Base-by-base conservation (phyloP, 139 green algal species). In the Pseudopediastrum boryanum region DNA sequence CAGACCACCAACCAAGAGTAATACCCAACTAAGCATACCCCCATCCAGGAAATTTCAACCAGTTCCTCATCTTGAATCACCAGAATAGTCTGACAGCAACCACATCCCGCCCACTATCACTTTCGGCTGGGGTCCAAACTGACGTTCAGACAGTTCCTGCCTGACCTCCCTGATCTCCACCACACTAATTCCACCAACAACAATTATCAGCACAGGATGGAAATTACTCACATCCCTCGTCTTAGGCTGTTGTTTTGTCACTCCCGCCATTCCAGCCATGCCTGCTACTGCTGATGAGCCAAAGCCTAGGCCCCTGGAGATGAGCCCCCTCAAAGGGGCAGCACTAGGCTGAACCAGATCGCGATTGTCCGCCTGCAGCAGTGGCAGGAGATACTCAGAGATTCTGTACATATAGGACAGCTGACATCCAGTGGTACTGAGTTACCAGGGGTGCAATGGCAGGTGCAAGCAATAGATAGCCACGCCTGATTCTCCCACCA, bases 141-240 rank as follows among this genome's bases (percentile, higher is more conserved):
- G 62, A 43, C 87, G 74, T 38, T 75, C 61, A 10, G 81, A 74
- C 29, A 87, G 31, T 63, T 85, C 81, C 48, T 70, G 54, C 23
- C 79, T 72, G 27, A 90, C 72, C 67, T 84, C 84, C 6, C 87
- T 59, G 8, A 89, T 23, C 56, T 91, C 87, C 21, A 69, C 71
- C 19, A 74, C 13, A 41, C 85, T 86, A 48, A 91, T 77, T 43
- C 90, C 90, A 2, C 90, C 90, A 64, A 94, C 77, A 31, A 94
- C 85, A 84, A 94, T 94, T 27, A 94, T 29, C 21, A 94, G 41
- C 25, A 94, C 72, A 2, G 71, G 58, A 23, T 48, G 43, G 61
- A 78, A 87, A 27, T 94, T 85, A 29, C 50, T 73, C 44, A 71
- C n/a, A n/a, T n/a, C n/a, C n/a, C n/a, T n/a, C n/a, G n/a, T n/a